phyloP scores from a whole-genome alignment of 1,284 basidiomycete genomes.

The Abortiporus biennis region DNA sequence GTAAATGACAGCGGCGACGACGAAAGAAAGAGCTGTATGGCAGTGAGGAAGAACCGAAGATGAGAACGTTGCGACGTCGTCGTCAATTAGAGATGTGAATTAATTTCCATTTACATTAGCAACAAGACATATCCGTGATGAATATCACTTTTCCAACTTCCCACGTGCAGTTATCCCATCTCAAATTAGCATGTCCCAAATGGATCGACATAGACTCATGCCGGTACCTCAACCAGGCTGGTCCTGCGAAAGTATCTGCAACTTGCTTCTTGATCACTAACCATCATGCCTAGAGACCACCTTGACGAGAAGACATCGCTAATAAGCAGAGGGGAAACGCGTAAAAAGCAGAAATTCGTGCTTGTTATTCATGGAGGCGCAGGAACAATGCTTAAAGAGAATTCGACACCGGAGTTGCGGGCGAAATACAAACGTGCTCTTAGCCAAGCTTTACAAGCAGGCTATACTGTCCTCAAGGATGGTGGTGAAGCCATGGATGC shows the following conservation, averaged over 20 bases:
- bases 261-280: too few species aligned
- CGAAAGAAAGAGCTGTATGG: slow-evolving; percentile 3
- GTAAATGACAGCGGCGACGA: slow-evolving; percentile 4
- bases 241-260: too few species aligned
- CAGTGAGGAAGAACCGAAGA: slow-evolving; percentile 6
- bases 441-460: slow-evolving; percentile 48
- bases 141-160: too few species aligned
- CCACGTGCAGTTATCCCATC: too few species aligned
- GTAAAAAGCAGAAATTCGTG: slow-evolving; percentile 5
- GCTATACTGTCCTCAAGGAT: slow-evolving; percentile 52
- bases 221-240: too few species aligned
- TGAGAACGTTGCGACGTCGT: slow-evolving; percentile 2
- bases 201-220: background rate
- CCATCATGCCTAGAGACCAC: too few species aligned
- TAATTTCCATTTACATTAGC: background rate
- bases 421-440: slow-evolving; percentile 54
- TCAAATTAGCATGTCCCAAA: background rate
- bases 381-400: slow-evolving; percentile 52
- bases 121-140: too few species aligned
- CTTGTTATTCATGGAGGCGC: slow-evolving; percentile 80
- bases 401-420: slow-evolving; percentile 59
- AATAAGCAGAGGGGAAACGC: background rate
- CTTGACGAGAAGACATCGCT: slow-evolving; percentile 11
- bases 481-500: slow-evolving; percentile 82
- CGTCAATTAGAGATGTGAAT: background rate